A percentile compares a stretch with the other conserved stretches of the same genome.
These are phyloP conservation scores for Sporormia fimetaria DNA, from an alignment of 495 filamentous ascomycete species.

Conservation along the genomic window DNA sequence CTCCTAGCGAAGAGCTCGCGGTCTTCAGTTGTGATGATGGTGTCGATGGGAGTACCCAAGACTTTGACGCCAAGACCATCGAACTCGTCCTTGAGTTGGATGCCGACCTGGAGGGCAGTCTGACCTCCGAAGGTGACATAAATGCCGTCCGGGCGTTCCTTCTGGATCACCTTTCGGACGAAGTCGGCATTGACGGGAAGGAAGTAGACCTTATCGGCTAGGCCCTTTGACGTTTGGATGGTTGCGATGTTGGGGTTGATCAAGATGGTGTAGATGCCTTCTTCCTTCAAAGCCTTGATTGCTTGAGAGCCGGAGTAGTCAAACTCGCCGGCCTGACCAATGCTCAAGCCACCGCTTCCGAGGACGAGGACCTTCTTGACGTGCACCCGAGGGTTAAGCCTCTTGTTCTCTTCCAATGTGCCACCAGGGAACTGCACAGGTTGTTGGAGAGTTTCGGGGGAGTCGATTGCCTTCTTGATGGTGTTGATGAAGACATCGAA, in stretches of 20 bases:
- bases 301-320: conserved; percentile 92
- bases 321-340: conserved; percentile 95
- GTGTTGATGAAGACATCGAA: conserved; percentile 94
- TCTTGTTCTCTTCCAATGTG: conserved; percentile 60
- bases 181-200: conserved; percentile 93
- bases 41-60: conserved; percentile 90
- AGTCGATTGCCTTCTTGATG: conserved; percentile 53
- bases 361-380: conserved; percentile 93
- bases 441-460: conserved; percentile 49
- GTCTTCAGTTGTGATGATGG: conserved; percentile 96
- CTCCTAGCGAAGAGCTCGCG: conserved; percentile 92
- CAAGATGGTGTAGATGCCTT: conserved; percentile 86
- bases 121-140: conserved; percentile 96
- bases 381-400: conserved; percentile 59
- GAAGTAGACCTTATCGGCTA: conserved; percentile 98
- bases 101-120: conserved; percentile 88
- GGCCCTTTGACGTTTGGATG: conserved; percentile 90
- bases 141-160: conserved; percentile 90
- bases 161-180: conserved; percentile 91
- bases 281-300: conserved; percentile 96
- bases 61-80: conserved; percentile 82
- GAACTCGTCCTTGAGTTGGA: conserved; percentile 93
- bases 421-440: conserved; percentile 82
- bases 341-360: conserved; percentile 86
- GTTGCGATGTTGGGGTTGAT: conserved; percentile 99